Percentiles rank a stretch among this genome's conserved stretches.
Conservation (phyloP, 2,329 filamentous ascomycete genomes). For the Aureobasidium sp. region DNA sequence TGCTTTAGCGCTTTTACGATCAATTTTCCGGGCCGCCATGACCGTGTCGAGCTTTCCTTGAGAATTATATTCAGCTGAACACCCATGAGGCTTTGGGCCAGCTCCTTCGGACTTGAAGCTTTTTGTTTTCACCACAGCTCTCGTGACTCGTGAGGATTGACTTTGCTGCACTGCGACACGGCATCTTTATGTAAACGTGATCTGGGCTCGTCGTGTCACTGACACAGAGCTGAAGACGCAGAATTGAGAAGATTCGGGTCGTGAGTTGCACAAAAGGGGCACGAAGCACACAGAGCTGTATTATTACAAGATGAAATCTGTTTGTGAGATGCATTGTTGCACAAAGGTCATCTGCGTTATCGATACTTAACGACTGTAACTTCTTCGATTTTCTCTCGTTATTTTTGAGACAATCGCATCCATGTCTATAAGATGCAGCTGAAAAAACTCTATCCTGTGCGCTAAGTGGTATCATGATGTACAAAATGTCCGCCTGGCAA, state of each 20-base stretch:
- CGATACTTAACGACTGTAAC: too few relatives aligned
- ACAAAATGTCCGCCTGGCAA: too few relatives aligned
- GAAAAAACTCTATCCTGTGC: neutral
- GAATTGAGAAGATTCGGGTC: neutral
- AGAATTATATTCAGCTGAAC: neutral
- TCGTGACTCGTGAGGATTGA: neutral
- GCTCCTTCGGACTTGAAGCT: too few relatives aligned
- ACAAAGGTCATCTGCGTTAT: constrained; percentile 3
- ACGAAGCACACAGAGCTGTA: neutral
- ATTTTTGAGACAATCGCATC: too few relatives aligned
- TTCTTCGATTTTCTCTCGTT: too few relatives aligned
- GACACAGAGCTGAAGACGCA: constrained; percentile 2
- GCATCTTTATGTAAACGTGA: neutral
- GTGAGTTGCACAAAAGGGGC: neutral
- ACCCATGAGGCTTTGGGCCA: too few relatives aligned
- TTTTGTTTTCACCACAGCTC: too few relatives aligned
- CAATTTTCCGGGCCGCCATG: constrained; percentile 8
- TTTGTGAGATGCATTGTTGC: neutral
- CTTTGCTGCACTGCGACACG: neutral
- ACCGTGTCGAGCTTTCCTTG: neutral
- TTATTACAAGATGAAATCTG: neutral
- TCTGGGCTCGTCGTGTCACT: neutral
- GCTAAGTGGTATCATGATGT: constrained; percentile 8
- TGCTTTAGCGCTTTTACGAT: neutral
- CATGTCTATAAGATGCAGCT: neutral